phyloP scores from a whole-genome alignment of 2,329 filamentous ascomycete genomes.

The Trichophyton schoenleinii region DNA sequence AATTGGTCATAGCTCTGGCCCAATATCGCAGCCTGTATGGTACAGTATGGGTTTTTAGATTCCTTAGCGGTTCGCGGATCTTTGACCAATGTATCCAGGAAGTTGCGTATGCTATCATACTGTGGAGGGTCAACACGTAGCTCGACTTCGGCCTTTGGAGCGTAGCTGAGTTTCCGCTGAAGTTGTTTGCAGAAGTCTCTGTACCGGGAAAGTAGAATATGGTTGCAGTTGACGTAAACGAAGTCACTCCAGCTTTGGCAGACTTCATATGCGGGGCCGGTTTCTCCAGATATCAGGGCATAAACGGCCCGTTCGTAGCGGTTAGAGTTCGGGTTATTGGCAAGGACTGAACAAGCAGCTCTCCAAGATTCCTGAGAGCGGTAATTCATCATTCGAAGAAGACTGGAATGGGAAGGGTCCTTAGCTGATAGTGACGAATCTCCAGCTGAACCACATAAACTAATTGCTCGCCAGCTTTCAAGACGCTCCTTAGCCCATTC shows the following conservation, averaged over 20 bases:
- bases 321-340: constrained; percentile 52
- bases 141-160: constrained; percentile 42
- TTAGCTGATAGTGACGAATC: constrained; percentile 19
- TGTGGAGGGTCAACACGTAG: constrained; percentile 45
- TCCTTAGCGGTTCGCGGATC: constrained; percentile 28
- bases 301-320: constrained; percentile 83
- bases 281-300: constrained; percentile 75
- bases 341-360: constrained; percentile 32
- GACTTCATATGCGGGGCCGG: constrained; percentile 61
- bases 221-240: constrained; percentile 78
- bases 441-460: constrained; percentile 51
- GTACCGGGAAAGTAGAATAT: constrained; percentile 68
- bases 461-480: constrained; percentile 79
- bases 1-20: constrained; percentile 31
- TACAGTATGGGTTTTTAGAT: constrained; percentile 33
- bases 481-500: constrained; percentile 79
- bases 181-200: constrained; percentile 49
- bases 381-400: constrained; percentile 33
- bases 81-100: constrained; percentile 25
- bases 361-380: constrained; percentile 28
- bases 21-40: constrained; percentile 33
- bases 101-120: constrained; percentile 27
- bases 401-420: constrained; percentile 23
- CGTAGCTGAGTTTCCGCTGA: constrained; percentile 37
- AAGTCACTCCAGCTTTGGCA: constrained; percentile 75